Base-by-base conservation (phyloP, 805 yeast genomes). In the Wickerhamiella bombiphila region DNA sequence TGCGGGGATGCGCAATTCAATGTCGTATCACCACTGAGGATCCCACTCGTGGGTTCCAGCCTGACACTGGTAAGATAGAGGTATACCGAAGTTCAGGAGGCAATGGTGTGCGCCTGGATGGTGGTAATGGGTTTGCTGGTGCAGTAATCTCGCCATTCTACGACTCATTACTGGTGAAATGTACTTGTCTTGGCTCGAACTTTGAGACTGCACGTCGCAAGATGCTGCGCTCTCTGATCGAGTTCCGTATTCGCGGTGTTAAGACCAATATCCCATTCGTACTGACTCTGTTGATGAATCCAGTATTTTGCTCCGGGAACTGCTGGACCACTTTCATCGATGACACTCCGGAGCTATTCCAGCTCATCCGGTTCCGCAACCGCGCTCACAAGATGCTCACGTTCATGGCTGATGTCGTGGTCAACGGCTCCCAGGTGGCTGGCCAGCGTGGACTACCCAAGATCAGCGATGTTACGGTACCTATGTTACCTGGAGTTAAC, bases 271-370 rank as follows among this genome's bases (percentile, higher is more conserved):
- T 91, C 50, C 97, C 98, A 22, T 91, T 91, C 69, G 66, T 91
- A 61, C 69, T 91, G 54, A 91, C 97, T 13, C 61, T 91, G 46
- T 69, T 91, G 55, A 91, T 96, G 43, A 76, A 91, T 60, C 88
- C 80, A 39, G 80, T 86, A 17, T 88, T 88, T 54, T 76, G 83
- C 52, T 56, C 60, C 34, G 94, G 95, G 55, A 68, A 72, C 48
- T 91, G 95, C 65, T 88, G 98, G 98, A 88, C 98, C 40, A 88
- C 98, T 18, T 88, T 88, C 54, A 91, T 88, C 55, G 98, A 88
- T 59, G 99, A 91, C 61, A 88, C 98, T 40, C 99, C 99, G 37
- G 73, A 82, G 39, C 69, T 91, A 57, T 91, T 91, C 71, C 85
- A 82, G 58, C 80, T 93, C 91, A 80, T 86, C 56, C 66, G 78